phyloP scores from a whole-genome alignment of 2,329 filamentous ascomycete species.

The Penicillium sumatraense region DNA sequence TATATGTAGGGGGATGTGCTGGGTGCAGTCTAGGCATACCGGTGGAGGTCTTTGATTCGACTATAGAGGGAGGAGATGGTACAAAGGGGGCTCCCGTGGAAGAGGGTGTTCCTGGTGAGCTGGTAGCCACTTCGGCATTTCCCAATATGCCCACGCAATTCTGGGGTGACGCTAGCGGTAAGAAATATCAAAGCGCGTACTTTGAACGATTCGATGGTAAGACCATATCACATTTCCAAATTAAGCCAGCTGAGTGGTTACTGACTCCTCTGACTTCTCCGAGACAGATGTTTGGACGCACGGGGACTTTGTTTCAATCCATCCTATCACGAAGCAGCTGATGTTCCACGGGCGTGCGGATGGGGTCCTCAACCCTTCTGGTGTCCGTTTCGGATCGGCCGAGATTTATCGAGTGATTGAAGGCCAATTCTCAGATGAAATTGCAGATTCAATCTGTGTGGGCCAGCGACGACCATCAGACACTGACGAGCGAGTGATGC shows the following conservation, averaged over 20 bases:
- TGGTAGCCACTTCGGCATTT: constrained; percentile 72
- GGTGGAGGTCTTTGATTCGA: constrained; percentile 64
- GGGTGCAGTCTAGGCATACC: constrained; percentile 57
- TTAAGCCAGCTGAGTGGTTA: not conserved
- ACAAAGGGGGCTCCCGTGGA: constrained; percentile 56
- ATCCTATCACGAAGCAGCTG: constrained; percentile 66
- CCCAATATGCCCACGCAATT: constrained; percentile 75
- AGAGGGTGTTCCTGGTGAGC: constrained; percentile 71
- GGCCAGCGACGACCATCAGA: constrained; percentile 70
- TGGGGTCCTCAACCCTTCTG: constrained; percentile 78
- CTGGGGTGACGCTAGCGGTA: constrained; percentile 58
- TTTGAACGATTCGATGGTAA: constrained; percentile 26
- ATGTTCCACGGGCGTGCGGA: constrained; percentile 55
- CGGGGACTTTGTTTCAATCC: constrained; percentile 75
- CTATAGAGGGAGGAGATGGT: constrained; percentile 29
- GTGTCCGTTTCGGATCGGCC: constrained; percentile 77
- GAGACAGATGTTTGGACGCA: constrained; percentile 73
- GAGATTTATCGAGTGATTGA: constrained; percentile 77
- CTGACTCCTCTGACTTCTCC: not conserved
- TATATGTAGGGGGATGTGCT: constrained; percentile 63
- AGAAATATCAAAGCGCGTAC: constrained; percentile 54
- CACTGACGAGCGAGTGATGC: constrained; percentile 60
- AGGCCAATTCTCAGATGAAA: constrained; percentile 48
- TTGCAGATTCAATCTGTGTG: constrained; percentile 76
- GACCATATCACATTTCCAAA: not conserved